phyloP scores from a whole-genome alignment of 2,329 filamentous ascomycete genomes.

The Colletotrichum graminicola region DNA sequence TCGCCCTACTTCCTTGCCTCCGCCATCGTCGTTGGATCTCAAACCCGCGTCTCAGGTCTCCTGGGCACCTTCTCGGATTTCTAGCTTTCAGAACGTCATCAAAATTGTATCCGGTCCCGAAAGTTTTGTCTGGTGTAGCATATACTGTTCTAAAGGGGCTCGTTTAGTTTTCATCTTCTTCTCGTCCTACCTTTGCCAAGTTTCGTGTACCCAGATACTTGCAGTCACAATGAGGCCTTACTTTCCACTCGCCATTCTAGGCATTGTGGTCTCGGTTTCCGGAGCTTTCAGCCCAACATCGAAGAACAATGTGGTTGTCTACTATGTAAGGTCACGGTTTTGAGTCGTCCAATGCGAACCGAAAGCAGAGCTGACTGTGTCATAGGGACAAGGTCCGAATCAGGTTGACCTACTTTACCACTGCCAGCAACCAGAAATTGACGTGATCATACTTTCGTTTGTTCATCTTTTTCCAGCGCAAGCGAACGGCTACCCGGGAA shows the following conservation, averaged over 20 bases:
- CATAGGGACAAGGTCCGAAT: constrained; percentile 55
- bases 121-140: no score
- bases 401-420: constrained; percentile 53
- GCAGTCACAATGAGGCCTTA: neutral
- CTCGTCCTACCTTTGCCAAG: neutral
- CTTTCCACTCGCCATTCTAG: neutral
- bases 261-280: constrained; percentile 10
- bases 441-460: constrained; percentile 59
- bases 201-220: neutral
- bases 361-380: neutral
- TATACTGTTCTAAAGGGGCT: neutral
- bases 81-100: neutral
- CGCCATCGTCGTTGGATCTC: neutral
- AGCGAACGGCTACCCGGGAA: constrained; percentile 56
- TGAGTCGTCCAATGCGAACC: no score
- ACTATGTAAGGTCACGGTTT: constrained; percentile 52
- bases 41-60: no score
- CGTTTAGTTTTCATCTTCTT: neutral
- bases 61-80: neutral
- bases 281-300: constrained; percentile 48
- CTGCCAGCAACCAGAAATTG: constrained; percentile 55
- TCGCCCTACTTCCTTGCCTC: neutral
- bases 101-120: neutral
- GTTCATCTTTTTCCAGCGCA: constrained; percentile 56
- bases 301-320: constrained; percentile 57